Percentiles rank a stretch among this genome's conserved stretches.
Conservation (phyloP, 805 yeast genomes). For the Allodekkera sacchari region DNA sequence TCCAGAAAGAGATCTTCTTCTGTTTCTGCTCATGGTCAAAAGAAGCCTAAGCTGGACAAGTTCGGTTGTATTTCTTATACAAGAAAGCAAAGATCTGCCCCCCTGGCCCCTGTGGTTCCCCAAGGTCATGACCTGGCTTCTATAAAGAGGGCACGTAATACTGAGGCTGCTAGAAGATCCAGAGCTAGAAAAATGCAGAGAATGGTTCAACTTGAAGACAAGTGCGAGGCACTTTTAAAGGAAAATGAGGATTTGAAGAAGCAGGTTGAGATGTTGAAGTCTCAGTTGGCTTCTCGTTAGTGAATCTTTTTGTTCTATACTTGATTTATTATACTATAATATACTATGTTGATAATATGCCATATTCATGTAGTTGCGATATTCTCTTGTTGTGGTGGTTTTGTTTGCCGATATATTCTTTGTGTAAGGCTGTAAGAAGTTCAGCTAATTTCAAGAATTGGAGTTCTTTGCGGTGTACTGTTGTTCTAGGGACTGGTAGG, state of each 20-base stretch:
- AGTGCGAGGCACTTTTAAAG: conserved; percentile 55
- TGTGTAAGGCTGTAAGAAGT: too few species aligned
- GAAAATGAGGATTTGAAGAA: conserved; percentile 52
- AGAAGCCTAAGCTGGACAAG: conserved; percentile 43
- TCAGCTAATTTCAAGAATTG: too few species aligned
- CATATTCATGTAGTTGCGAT: too few species aligned
- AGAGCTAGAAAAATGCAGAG: conserved; percentile 89
- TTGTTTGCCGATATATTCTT: too few species aligned
- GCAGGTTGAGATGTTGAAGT: conserved; percentile 49
- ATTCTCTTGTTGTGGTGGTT: too few species aligned
- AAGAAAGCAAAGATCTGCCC: conserved; percentile 66
- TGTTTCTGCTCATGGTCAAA: conserved; percentile 1
- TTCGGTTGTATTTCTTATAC: conserved; percentile 71
- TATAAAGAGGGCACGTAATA: conserved; percentile 88
- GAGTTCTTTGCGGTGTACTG: too few species aligned
- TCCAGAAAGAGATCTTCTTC: conserved; percentile 5
- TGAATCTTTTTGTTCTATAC: too few species aligned
- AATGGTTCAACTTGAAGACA: conserved; percentile 72
- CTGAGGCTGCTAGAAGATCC: conserved; percentile 95
- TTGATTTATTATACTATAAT: too few species aligned
- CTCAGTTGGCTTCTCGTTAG: conserved; percentile 27
- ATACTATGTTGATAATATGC: too few species aligned
- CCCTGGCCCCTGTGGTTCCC: conserved; percentile 62
- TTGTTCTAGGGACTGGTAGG: too few species aligned
- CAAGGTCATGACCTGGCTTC: conserved; percentile 58